Conservation (phyloP, 352 stramenopile species). For the Globisporangium spinosum region DNA sequence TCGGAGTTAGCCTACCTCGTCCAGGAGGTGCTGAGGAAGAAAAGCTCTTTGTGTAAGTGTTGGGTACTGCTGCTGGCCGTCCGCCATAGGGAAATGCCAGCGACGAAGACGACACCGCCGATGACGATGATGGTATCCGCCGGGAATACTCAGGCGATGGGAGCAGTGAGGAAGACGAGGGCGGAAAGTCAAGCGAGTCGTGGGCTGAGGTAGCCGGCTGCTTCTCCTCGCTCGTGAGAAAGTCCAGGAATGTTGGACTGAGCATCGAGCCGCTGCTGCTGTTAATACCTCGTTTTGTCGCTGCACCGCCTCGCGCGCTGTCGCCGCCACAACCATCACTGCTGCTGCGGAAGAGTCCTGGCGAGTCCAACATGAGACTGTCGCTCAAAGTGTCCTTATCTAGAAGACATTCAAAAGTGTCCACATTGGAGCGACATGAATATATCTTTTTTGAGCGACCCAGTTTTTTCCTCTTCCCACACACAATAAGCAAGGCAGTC, state of each 20-base stretch:
- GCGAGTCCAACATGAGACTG: constrained; percentile 20
- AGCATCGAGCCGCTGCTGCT: constrained; percentile 40
- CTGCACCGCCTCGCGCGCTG: background rate
- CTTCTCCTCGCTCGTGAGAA: constrained; percentile 67
- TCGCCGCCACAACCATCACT: background rate
- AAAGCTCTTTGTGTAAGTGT: background rate
- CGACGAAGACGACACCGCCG: background rate
- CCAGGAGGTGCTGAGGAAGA: constrained; percentile 21
- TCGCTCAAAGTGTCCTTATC: background rate
- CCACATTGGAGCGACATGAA: background rate
- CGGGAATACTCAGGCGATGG: constrained; percentile 13
- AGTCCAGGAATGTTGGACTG: constrained; percentile 76
- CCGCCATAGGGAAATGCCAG: constrained; percentile 14
- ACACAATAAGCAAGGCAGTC: background rate
- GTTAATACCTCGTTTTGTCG: constrained; percentile 16
- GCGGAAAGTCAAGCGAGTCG: background rate
- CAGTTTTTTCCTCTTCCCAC: background rate
- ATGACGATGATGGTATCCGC: background rate
- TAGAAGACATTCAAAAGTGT: background rate
- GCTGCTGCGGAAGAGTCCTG: constrained; percentile 19
- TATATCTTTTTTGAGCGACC: background rate
- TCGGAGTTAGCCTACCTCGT: constrained; percentile 16
- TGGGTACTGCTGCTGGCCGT: constrained; percentile 4
- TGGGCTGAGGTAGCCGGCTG: constrained; percentile 16
- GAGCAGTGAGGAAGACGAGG: constrained; percentile 7